Evolutionary conservation across 169 alveolate genomes (phyloP).

Genomic region (Fabrea salina): DNA sequence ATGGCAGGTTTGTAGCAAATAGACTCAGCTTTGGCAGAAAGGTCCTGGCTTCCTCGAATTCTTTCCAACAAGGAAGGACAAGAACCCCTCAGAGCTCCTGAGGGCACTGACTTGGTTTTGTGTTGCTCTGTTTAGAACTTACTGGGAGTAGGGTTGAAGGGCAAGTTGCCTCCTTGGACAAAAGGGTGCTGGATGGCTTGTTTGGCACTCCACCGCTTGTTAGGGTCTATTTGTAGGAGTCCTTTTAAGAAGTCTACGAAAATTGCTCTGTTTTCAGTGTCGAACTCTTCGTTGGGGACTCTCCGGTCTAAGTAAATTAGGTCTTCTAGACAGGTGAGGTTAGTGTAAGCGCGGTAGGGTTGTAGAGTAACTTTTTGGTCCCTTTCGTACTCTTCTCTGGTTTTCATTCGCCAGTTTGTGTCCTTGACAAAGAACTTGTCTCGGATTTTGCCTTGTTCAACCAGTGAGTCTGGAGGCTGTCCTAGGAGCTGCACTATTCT

Average conservation of each 20-base stretch:
- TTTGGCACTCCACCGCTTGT: neutral
- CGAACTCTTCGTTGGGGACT: constrained; percentile 2
- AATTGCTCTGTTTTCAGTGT: neutral
- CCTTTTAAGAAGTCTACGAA: constrained; percentile 33
- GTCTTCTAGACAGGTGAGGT: neutral
- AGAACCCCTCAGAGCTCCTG: constrained; percentile 18
- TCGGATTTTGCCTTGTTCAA: constrained; percentile 34
- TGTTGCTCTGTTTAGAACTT: neutral
- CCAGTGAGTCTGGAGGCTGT: constrained; percentile 57
- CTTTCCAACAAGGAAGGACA: constrained; percentile 15
- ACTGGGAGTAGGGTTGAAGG: neutral
- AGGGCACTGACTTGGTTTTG: neutral
- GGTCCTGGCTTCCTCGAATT: constrained; percentile 21
- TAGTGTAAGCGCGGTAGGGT: neutral
- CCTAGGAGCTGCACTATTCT: constrained; percentile 72
- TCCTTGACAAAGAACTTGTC: constrained; percentile 13
- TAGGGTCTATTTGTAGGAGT: neutral
- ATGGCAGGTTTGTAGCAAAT: neutral
- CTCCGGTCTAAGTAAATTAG: neutral
- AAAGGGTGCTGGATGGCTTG: constrained; percentile 30
- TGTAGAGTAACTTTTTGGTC: neutral
- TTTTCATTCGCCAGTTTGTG: neutral
- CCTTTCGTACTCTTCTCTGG: constrained; percentile 1
- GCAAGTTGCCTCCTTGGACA: neutral
- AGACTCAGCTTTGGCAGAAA: neutral